Conservation (phyloP, 306 rosid genomes). For the Sechiopsis laciniata region DNA sequence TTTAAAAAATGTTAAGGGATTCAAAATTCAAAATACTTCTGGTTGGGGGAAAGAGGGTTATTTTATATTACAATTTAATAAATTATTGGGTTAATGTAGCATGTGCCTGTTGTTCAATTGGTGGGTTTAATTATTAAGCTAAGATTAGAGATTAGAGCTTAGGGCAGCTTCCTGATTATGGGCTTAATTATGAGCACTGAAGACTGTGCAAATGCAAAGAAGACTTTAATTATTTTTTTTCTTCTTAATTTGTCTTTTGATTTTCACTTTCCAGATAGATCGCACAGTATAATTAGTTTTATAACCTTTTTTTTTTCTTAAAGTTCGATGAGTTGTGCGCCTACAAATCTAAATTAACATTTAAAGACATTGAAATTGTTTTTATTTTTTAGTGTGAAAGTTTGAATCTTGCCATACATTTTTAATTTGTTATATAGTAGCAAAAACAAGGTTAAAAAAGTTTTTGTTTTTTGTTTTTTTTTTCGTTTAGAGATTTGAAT, state of each 20-base stretch:
- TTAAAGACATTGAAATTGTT: no score
- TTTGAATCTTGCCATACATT: no score
- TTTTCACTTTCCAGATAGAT: slow-evolving; percentile 39
- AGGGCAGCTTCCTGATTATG: slow-evolving; percentile 31
- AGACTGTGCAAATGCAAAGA: not conserved
- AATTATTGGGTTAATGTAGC: slow-evolving; percentile 13
- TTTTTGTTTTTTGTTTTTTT: no score
- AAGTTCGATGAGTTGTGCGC: not conserved
- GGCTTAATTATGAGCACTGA: slow-evolving; percentile 32
- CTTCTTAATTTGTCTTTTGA: not conserved
- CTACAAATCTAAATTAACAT: no score
- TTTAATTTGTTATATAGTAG: no score
- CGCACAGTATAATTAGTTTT: not conserved
- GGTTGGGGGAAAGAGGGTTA: not conserved
- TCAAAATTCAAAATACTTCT: not conserved
- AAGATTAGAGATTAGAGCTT: slow-evolving; percentile 1
- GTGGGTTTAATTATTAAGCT: slow-evolving; percentile 22
- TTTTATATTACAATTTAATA: not conserved
- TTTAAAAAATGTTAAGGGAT: not conserved
- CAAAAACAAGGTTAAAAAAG: no score
- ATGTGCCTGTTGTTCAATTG: slow-evolving; percentile 1
- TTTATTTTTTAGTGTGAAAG: no score
- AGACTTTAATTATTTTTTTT: not conserved
- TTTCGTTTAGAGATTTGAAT: no score
- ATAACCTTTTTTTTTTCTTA: not conserved